Base-by-base conservation (phyloP, 2,329 filamentous ascomycete species). In the Akanthomyces dipterigenus region DNA sequence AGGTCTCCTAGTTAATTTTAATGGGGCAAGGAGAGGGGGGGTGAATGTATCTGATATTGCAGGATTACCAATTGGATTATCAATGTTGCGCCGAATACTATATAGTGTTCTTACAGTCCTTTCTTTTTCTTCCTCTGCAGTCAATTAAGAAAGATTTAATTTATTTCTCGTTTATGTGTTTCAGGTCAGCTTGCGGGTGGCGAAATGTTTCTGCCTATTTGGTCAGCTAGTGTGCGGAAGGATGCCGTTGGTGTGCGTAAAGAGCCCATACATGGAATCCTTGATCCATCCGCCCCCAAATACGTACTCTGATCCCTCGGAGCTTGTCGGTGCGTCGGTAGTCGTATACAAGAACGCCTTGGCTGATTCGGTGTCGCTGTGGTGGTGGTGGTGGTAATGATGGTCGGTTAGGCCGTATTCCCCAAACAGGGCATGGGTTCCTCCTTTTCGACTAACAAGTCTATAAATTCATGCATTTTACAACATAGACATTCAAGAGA, bases 51-150 rank as follows among this genome's bases (percentile, higher is more conserved):
- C 24, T 42, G 46, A 22, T 60, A 43, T 4, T 26, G 24, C 26
- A 60, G 55, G 18, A 49, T 40, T 57, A 57, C 43, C 43, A 49
- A 57, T 57, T 57, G 55, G 55, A 57, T 57, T 57, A 57, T 48
- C 31, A 28, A 57, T 48, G 55, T 49, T 40, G 45, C 8, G 16
- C 11, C 2, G 45, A 49, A 49, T 16, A 20, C 24, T 28, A 57
- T 45, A 45, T 28, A 36, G 45, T 57, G 31, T 48, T 57, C 43
- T 11, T 24, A 46, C 14, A 16, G 42, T 16, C 31, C n/a, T 34
- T 9, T 43, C 9, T n/a, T 43, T 43, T 24, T 42, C 28, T 34
- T 38, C 45, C 3, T 8, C 12, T 6, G n/a, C n/a, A 45, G 12
- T 11, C 4, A 48, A 26, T 26, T n/a, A 36, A 55, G 34, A 34